Base-by-base conservation (phyloP, 2,329 filamentous ascomycete genomes). In the Scedosporium minutisporum region DNA sequence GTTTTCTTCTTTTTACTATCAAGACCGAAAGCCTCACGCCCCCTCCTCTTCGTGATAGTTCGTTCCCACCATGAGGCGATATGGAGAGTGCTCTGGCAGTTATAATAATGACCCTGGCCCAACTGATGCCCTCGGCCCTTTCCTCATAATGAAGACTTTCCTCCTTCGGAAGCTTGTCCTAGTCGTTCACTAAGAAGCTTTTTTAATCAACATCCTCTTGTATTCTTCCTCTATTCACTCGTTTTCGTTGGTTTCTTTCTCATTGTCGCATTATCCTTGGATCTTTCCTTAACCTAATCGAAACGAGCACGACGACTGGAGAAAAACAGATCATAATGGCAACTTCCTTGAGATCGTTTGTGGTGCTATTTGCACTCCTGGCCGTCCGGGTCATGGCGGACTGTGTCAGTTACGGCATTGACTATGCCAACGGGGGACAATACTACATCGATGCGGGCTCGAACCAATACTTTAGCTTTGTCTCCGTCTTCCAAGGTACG, bases 401-500 rank as follows among this genome's bases (percentile, higher is more conserved):
- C 21, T 76, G 74, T 61, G 66, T 66, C 5, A 74, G 71, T 62
- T 76, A 73, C 58, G 74, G 74, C 4, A 71, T 76, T 27, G 73
- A 76, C 60, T 76, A 73, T 61, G 68, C 71, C 55, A 76, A 75
- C 63, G 73, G 74, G 3, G 74, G 74, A 2, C 68, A 71, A 6
- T 76, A 76, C 63, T 71, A 75, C 64, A 75, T 76, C 44, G 74
- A 76, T 62, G 65, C 69, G 1, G 65, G 72, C 9, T 75, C 73
- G 2, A 74, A 73, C 62, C 69, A 73, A 10, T 72, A 74, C 62
- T 76, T 76, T 61, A 74, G 66, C 60, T 76, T 76, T 63, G 70
- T 71, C 51, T 73, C 72, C 3, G 69, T 75, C 58, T 76, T 76
- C 60, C 73, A 75, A 65, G 71, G 72, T 74, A 68, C 23, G 58